Evolutionary conservation across 1,284 basidiomycete genomes (phyloP), one percentile per base, ranked within the genome.

Genomic region (Ustilago nuda): DNA sequence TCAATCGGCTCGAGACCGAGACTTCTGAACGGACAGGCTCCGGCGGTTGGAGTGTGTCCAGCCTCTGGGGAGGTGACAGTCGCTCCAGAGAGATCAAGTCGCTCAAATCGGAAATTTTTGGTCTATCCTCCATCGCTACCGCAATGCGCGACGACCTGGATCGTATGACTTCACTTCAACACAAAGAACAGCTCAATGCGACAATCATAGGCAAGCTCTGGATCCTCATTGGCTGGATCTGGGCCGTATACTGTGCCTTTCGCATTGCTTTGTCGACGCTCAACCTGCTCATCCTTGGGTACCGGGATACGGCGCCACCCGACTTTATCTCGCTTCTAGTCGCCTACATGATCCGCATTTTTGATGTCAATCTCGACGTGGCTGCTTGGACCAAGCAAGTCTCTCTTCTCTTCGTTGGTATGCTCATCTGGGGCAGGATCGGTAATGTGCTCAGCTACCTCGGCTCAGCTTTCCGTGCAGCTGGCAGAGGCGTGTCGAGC

Each of bases 351-450:
- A 81, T 86, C 4, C 75, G 81, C 30, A 63, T 81, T 17, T 80
- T 87, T 50, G 78, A 86, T 53, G 60, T 87, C 39, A 78, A 86
- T 17, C 57, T 87, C 45, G 87, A 87, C 60, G 78, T 87, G 8
- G 78, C 78, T 2, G 83, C 80, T 0, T 87, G 86, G 84, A 84
- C 86, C 3, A 80, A 86, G 15, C 73, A 86, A 50, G 80, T 87
- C 51, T 86, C 86, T 1, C 75, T 87, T 8, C 63, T 83, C 4
- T 72, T 87, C 32, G 86, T 87, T 27, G 87, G 87, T 37, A 73
- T 82, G 17, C 85, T 87, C 53, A 86, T 87, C 63, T 63, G 87
- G 37, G 82, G 85, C 37, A 85, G 87, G 53, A 84, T 87, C 62
- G 82, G 87, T 0, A 82, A 78, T 37, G 86, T 87, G 0, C 74